Base-by-base conservation (phyloP, 768 basidiomycete species). In the Macrolepiota albuminosa region DNA sequence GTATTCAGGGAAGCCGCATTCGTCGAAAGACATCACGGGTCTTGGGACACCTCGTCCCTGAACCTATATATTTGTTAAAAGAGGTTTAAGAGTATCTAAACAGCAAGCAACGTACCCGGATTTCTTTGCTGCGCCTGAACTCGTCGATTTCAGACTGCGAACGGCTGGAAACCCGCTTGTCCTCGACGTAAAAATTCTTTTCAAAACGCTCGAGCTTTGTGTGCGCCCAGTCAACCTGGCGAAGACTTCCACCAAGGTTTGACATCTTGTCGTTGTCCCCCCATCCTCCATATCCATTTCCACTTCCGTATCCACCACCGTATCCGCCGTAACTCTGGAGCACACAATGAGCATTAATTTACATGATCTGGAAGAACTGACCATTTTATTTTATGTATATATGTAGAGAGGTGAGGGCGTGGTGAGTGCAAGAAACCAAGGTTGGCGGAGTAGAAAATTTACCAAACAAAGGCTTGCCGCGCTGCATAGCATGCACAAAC, bases 111-210 rank as follows among this genome's bases (percentile, higher is more conserved):
- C 76, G 47, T 54, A 90, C 93, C 80, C 88, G 91, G 73, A 99
- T 98, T 72, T 95, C 91, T 72, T 97, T 93, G 52, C 63, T 63
- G 29, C 83, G 81, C 62, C 89, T 81, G 75, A 95, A 98, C 50
- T 93, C 93, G 57, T 93, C 89, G 57, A 98, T 82, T 68, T 99
- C 96, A 52, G 85, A 80, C 16, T 98, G 94, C 56, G 80, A 84
- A 63, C 88, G 88, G 36, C 81, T 76, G 21, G 86, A 74, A 47
- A 98, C 91, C 33, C 86, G 84, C 69, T 90, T 88, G 73, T 98
- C 93, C 73, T 99, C 95, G 49, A 87, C 79, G 67, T 96, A 96
- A 66, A 96, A 99, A 79, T 98, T 98, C 79, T 98, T 99, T 76
- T 98, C 96, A 65, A 99, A 98, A 66, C 83, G 87, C 68, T 87